Base-by-base conservation (phyloP, 140 eudicot genomes). In the Bidens hawaiensis region DNA sequence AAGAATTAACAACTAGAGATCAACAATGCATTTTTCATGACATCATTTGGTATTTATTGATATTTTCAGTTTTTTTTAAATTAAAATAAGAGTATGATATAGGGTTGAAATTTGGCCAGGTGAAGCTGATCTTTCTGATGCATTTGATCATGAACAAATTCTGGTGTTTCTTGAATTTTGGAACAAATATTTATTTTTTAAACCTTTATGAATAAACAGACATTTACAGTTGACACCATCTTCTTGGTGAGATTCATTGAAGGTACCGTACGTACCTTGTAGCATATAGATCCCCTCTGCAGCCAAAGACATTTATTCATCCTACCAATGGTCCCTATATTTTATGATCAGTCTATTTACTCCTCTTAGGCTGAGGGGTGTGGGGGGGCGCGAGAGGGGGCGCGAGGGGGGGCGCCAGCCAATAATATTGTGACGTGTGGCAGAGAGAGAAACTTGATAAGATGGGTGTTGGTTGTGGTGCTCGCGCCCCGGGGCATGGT, bases 161-260 rank as follows among this genome's bases (percentile, higher is more conserved):
- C 23, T 62, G 27, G 4, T 50, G 5, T 1, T 62, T 71, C 71
- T 71, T 71, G 71, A 71, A 71, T 51, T 71, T 62, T 30, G 70
- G 13, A 46, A 69, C 1, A 27, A 24, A 68, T 13, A 52, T 47
- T 28, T 22, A 28, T 2, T 59, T 23, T 17, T 57, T 6, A 28
- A 57, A 52, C n/a, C 38, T 11, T 52, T n/a, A n/a, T n/a, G 12
- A 46, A 46, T 22, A 16, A 34, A 6, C 13, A n/a, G 65, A 71
- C 41, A 41, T 62, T 14, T 52, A 22, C 30, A 16, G 22, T 9
- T 15, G 33, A 19, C 7, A 52, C 12, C 36, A 45, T 26, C 2
- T 46, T 72, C 34, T 11, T 72, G 50, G 64, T 53, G 6, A 72
- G 41, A 72, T 72, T 26, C 77, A 65, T 63, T 72, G 77, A 72